These are phyloP conservation scores for Opeltia flavorubescens DNA, from an alignment of 495 filamentous ascomycete species.

Conservation along the genomic window DNA sequence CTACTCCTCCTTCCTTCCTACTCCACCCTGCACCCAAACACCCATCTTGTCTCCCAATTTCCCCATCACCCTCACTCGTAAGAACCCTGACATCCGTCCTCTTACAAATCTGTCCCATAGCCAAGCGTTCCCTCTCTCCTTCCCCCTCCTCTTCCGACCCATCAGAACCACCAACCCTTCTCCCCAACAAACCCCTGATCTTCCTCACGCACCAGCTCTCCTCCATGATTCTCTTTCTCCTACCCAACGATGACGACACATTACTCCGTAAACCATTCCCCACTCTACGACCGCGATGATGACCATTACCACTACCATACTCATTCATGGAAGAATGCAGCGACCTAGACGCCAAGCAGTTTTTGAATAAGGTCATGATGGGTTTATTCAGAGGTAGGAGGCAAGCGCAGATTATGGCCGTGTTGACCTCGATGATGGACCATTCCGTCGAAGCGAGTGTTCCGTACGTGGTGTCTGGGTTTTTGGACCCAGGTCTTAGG, in stretches of 20 bases:
- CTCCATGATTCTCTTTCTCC: no score
- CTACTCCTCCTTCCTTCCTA: no score
- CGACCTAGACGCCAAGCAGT: no score
- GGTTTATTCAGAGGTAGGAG: conserved; percentile 26
- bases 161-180: no score
- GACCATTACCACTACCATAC: background rate
- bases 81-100: no score
- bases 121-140: no score
- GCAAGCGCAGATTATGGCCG: conserved; percentile 33
- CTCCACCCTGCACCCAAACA: background rate
- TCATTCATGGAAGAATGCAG: background rate
- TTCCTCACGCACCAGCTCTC: no score
- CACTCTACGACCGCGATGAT: background rate
- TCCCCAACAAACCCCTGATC: no score
- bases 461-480: conserved; percentile 17
- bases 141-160: no score
- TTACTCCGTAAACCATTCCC: no score
- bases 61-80: background rate
- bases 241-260: no score
- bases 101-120: no score
- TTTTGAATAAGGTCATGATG: conserved; percentile 16
- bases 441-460: conserved; percentile 27
- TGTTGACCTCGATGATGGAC: conserved; percentile 32
- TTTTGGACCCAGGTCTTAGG: conserved; percentile 16
- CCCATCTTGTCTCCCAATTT: background rate